Evolutionary conservation across 371 early-diverging fungal species (phyloP).

Genomic region (Syncephalastrum contaminatum): DNA sequence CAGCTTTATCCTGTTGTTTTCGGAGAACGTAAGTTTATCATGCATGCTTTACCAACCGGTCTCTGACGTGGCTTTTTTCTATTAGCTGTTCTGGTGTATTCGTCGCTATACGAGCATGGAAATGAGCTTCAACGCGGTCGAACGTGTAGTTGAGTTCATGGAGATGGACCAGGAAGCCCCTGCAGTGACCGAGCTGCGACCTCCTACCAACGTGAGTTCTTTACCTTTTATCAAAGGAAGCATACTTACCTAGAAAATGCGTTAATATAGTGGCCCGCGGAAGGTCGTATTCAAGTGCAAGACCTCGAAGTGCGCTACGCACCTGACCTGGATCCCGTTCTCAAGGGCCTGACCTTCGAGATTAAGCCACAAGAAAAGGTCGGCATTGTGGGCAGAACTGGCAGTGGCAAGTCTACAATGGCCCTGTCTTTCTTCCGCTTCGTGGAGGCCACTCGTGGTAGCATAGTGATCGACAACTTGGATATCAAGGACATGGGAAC

Average conservation of each 20-base stretch:
- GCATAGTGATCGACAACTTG: slow-evolving; percentile 71
- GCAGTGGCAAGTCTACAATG: slow-evolving; percentile 79
- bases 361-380: slow-evolving; percentile 55
- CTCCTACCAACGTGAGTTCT: slow-evolving; percentile 50
- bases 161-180: slow-evolving; percentile 77
- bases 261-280: slow-evolving; percentile 55
- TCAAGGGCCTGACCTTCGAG: slow-evolving; percentile 54
- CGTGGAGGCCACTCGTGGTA: slow-evolving; percentile 66
- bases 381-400: slow-evolving; percentile 71
- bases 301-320: slow-evolving; percentile 62
- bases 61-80: slow-evolving; percentile 14
- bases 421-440: slow-evolving; percentile 76
- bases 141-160: slow-evolving; percentile 82
- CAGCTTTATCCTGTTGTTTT: slow-evolving; percentile 70
- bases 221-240: background rate
- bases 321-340: slow-evolving; percentile 56
- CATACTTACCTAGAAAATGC: background rate
- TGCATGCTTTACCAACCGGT: background rate
- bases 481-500: slow-evolving; percentile 73
- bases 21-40: slow-evolving; percentile 43
- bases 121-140: slow-evolving; percentile 83
- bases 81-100: slow-evolving; percentile 64
- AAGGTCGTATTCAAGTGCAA: slow-evolving; percentile 61
- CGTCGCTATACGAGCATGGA: slow-evolving; percentile 75
- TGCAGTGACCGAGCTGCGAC: slow-evolving; percentile 47